Evolutionary conservation across 106 monocot genomes (phyloP), one percentile per base, ranked within the genome.

Genomic region (Platanthera guangdongensis): DNA sequence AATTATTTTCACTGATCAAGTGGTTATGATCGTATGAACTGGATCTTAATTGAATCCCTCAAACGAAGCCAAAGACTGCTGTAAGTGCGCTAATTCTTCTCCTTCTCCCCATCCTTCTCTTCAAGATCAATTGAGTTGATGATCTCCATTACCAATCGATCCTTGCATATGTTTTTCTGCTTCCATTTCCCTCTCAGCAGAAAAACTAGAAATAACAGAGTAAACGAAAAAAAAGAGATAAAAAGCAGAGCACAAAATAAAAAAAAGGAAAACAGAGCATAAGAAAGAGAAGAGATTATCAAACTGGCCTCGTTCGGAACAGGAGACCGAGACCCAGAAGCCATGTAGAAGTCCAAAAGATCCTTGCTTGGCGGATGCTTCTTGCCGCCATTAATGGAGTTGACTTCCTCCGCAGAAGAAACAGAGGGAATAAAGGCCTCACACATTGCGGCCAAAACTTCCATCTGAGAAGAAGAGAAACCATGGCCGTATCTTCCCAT

Each of bases 221-320:
- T n/a, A 16, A 6, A n/a, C 7, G 11, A 16, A 57, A 16, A 10
- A 64, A 9, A 65, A 7, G 8, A 65, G 64, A 65, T 7, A 65
- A 64, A 64, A 25, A 21, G 9, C 64, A 19, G 21, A 22, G 30
- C 6, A 62, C 7, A 62, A 11, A 70, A 39, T 11, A 13, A 30
- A 70, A 53, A 18, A 47, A 25, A 46, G 11, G 8, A 4, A 63
- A 32, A 14, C 8, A 30, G 46, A 16, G 3, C 9, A 50, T 47
- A 21, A n/a, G n/a, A 30, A 30, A 72, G n/a, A 30, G 14, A 19
- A 50, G 10, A 22, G 19, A 54, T 15, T 39, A 45, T 8, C 9
- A 73, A 22, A 52, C n/a, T 50, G 5, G 90, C 95, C 93, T 93
- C 90, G 50, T 91, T 88, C 0, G 95, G 95, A 9, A 96, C 28